Conservation (phyloP, 768 basidiomycete genomes). For the Amanita thiersii region DNA sequence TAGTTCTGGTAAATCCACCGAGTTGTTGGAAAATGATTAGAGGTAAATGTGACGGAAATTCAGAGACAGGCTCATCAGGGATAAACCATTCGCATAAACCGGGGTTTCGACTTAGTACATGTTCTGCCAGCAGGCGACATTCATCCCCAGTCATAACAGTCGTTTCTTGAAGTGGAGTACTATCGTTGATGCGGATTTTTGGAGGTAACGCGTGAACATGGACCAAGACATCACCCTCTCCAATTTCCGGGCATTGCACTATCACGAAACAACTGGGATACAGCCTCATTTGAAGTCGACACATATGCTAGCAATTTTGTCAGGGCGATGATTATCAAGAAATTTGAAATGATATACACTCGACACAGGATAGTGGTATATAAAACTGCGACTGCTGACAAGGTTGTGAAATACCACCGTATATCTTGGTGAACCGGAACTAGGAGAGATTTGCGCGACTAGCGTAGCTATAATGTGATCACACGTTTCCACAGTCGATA, state of each 20-base stretch:
- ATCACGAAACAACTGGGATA: constrained; percentile 3
- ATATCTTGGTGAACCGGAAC: constrained; percentile 19
- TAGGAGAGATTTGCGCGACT: constrained; percentile 15
- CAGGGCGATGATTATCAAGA: not conserved
- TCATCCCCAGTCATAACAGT: constrained; percentile 2
- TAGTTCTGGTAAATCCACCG: constrained; percentile 9
- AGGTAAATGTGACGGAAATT: constrained; percentile 1
- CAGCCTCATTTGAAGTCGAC: constrained; percentile 8
- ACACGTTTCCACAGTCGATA: constrained; percentile 4
- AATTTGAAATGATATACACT: not conserved
- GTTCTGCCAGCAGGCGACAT: constrained; percentile 15
- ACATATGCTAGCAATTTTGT: not conserved
- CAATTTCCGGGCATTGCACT: not conserved
- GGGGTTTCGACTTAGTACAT: constrained; percentile 13
- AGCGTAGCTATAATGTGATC: constrained; percentile 11
- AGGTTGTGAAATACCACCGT: constrained; percentile 14
- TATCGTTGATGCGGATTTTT: not conserved
- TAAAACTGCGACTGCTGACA: constrained; percentile 18
- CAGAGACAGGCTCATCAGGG: constrained; percentile 15
- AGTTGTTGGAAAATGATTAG: constrained; percentile 10
- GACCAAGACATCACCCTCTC: constrained; percentile 10
- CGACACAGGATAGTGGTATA: not conserved
- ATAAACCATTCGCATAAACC: constrained; percentile 12
- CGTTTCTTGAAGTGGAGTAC: not conserved
- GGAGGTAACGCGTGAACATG: constrained; percentile 15